Base-by-base conservation (phyloP, 345 rosid species). In the Populus pruinosa region DNA sequence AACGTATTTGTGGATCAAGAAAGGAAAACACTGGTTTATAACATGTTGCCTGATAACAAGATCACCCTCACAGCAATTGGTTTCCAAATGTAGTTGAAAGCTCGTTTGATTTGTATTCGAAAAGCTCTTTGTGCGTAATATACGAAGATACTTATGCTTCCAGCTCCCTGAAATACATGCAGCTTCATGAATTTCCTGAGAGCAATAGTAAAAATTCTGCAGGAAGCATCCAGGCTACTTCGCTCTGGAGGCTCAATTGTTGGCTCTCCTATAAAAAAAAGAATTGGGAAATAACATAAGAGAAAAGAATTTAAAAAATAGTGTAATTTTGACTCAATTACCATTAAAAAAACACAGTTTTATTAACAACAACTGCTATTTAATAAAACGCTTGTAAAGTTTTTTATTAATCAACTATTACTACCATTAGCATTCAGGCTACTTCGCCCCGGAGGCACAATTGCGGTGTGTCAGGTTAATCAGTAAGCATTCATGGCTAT, bases 111-210 rank as follows among this genome's bases (percentile, higher is more conserved):
- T 63, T 47, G 21, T 31, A 20, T 31, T 75, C 13, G 12, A 12
- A 35, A 33, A 33, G 29, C 35, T 44, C 5, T 20, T 49, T 33
- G 43, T 29, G 8, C 11, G 18, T 16, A 3, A 3, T 62, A 25
- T 20, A 12, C 36, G 35, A 25, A 35, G 41, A 78, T 33, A 27
- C 49, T 64, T 47, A 63, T 25, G 21, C 16, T 72, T 62, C 1
- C 43, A 50, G n/a, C 17, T 43, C 6, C 43, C 49, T 66, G 7
- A 56, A 72, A 70, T 49, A 44, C 63, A 25, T 78, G 50, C 91
- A 90, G 94, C 64, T 87, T 63, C 94, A 88, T 70, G 92, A 90
- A 87, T 89, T 90, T 63, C 94, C 94, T 25, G 85, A 86, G 86
- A 79, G 90, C 90, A 69, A 88, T 83, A 16, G 31, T 80, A 38